Base-by-base conservation (phyloP, 2,329 filamentous ascomycete genomes). In the Cordyceps cateniannulata region DNA sequence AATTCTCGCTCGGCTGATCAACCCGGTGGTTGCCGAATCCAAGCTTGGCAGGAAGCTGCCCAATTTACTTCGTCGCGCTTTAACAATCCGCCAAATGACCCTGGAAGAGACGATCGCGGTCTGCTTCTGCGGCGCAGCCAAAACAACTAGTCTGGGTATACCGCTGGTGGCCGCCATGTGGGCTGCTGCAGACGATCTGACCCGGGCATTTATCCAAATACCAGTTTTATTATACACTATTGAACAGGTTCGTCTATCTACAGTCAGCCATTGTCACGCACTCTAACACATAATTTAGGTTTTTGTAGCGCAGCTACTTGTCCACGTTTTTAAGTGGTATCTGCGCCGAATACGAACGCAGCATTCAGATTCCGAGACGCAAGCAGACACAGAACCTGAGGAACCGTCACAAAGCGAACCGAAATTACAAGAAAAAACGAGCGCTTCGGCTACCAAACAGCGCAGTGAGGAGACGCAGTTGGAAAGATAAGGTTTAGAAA, bases 71-170 rank as follows among this genome's bases (percentile, higher is more conserved):
- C 67, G 69, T 60, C 71, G 70, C 48, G 68, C 66, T 9, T n/a
- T 84, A 1, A 80, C 79, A 1, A 70, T 81, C 3, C 71, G 78
- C 40, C 83, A 79, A 66, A 77, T 89, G 69, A 73, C 80, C 0
- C 81, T 80, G 42, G 80, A 82, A 62, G 84, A 90, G 66, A 82
- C 87, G 0, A 82, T 90, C 54, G 86, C 88, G 0, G 83, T 89
- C 16, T 90, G 87, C 66, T 90, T 90, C 71, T 90, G 87, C 66
- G 86, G 85, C 27, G 86, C 88, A 0, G 87, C 87, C 16, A 91
- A 91, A 72, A 89, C 87, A 3, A 86, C 87, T 1, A 85, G 84
- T 3, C 77, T 91, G 61, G 87, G 87, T 0, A 87, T 91, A 8
- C 88, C 88, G 0, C 70, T 91, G 29, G 79, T 84, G 55, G 83